These are phyloP conservation scores for Neonectria faginata DNA, from an alignment of 2,329 filamentous ascomycete species.

Conservation along the genomic window DNA sequence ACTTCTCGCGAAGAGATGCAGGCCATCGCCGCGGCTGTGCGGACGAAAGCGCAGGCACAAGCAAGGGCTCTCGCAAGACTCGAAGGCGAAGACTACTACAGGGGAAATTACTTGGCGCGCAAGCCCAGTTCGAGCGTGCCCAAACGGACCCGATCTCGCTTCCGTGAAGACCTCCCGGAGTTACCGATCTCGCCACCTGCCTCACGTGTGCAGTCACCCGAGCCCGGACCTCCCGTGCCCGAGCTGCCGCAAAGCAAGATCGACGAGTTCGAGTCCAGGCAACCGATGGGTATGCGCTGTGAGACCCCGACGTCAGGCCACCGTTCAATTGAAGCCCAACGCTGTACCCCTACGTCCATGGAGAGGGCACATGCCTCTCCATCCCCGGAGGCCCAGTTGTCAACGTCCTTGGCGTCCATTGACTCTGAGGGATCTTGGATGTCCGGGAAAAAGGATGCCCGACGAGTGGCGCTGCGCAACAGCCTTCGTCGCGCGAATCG, in stretches of 20 bases:
- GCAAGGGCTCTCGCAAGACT: constrained; percentile 51
- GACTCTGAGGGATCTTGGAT: constrained; percentile 98
- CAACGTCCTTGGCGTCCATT: constrained; percentile 90
- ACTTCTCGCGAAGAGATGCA: constrained; percentile 89
- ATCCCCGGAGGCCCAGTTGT: constrained; percentile 73
- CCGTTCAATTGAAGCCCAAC: constrained; percentile 50
- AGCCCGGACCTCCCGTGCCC: constrained; percentile 63
- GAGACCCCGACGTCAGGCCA: constrained; percentile 61
- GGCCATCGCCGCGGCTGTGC: constrained; percentile 46
- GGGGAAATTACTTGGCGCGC: constrained; percentile 46
- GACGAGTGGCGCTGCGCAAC: constrained; percentile 60
- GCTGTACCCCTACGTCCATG: constrained; percentile 37
- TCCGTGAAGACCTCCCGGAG: constrained; percentile 91
- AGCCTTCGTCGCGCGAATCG: constrained; percentile 51
- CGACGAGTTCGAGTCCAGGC: constrained; percentile 42
- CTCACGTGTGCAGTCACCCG: constrained; percentile 83
- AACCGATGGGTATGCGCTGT: constrained; percentile 51
- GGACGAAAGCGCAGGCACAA: constrained; percentile 47
- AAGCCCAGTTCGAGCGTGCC: constrained; percentile 63
- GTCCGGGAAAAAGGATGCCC: constrained; percentile 74
- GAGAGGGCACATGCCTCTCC: constrained; percentile 43
- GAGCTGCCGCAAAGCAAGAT: constrained; percentile 45
- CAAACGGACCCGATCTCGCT: constrained; percentile 87
- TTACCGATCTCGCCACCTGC: constrained; percentile 86
- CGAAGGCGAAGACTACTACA: constrained; percentile 49